Conservation (phyloP, 306 rosid species). For the Trifolium dubium region DNA sequence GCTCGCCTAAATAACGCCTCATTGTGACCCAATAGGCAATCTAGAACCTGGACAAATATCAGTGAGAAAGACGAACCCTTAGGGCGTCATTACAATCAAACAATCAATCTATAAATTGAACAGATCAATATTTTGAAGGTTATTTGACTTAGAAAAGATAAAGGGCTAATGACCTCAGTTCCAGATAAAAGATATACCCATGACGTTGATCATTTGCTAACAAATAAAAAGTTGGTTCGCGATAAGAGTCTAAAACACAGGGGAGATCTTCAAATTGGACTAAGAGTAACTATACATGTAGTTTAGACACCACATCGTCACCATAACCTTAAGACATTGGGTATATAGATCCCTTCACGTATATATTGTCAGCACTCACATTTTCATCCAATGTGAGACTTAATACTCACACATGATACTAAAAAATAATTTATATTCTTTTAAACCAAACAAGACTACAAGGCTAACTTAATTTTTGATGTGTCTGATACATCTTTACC, state of each 20-base stretch:
- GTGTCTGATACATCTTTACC: not conserved
- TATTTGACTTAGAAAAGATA: constrained; percentile 16
- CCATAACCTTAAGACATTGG: not conserved
- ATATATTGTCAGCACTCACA: not conserved
- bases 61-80: constrained; percentile 20
- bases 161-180: constrained; percentile 13
- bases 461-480: not conserved
- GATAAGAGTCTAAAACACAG: not conserved
- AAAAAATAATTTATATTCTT: not conserved
- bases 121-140: constrained; percentile 16
- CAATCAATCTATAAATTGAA: constrained; percentile 18
- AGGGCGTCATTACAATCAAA: not conserved
- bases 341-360: not conserved
- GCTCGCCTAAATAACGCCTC: constrained; percentile 94
- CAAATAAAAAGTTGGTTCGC: not conserved
- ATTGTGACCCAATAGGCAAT: constrained; percentile 79
- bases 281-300: not conserved
- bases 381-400: not conserved
- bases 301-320: not conserved
- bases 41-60: constrained; percentile 70
- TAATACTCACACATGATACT: not conserved
- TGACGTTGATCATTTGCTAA: constrained; percentile 18
- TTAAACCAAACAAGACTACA: constrained; percentile 3
- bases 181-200: constrained; percentile 29
- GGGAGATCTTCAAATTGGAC: not conserved